phyloP scores from a whole-genome alignment of 1,139 yeast species.

The Candida glucosophila region DNA sequence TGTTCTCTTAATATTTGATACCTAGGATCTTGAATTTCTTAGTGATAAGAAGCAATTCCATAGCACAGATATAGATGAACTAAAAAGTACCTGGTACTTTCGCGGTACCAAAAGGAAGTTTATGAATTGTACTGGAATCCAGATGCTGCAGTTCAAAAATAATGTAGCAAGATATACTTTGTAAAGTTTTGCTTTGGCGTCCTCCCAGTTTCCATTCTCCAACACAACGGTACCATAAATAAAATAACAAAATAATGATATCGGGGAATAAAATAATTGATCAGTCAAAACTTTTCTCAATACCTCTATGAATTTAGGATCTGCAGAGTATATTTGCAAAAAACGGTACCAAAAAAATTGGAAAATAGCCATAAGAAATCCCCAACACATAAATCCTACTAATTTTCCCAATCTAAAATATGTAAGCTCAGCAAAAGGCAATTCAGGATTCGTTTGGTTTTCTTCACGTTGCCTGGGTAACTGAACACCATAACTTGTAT shows the following conservation, averaged over 20 bases:
- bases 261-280: conserved; percentile 82
- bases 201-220: conserved; percentile 64
- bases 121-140: conserved; percentile 92
- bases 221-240: conserved; percentile 76
- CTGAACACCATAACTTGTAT: conserved; percentile 1
- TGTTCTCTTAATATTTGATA: too few relatives aligned
- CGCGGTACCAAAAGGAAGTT: conserved; percentile 78
- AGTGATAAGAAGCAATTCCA: conserved; percentile 91
- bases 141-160: conserved; percentile 72
- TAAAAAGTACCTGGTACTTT: conserved; percentile 81
- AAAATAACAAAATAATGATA: conserved; percentile 73
- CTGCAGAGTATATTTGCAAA: conserved; percentile 71
- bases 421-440: too few relatives aligned
- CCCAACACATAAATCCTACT: conserved; percentile 83
- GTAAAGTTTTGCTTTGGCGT: conserved; percentile 54
- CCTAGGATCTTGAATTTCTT: conserved; percentile 37
- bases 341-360: conserved; percentile 89
- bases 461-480: conserved; percentile 3
- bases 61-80: conserved; percentile 79
- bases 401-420: conserved; percentile 62
- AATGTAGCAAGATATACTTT: conserved; percentile 68
- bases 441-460: background rate
- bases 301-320: conserved; percentile 76
- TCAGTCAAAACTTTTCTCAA: conserved; percentile 83
- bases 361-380: conserved; percentile 68